phyloP scores from a whole-genome alignment of 345 rosid species.

The Leavenworthia alabamica region DNA sequence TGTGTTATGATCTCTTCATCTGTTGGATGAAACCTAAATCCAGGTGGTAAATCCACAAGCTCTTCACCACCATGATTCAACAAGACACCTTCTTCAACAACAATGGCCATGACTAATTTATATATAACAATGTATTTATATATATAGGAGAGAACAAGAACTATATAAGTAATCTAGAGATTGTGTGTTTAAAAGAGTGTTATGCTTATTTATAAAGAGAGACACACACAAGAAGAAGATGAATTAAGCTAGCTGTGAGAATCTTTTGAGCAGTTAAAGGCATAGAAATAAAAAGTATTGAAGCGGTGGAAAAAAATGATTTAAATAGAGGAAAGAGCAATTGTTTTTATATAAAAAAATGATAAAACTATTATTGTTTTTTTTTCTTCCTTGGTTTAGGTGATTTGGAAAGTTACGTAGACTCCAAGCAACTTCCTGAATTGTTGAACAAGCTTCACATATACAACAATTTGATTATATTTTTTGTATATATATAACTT shows the following conservation, averaged over 20 bases:
- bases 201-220: constrained; percentile 14
- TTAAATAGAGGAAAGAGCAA: constrained; percentile 64
- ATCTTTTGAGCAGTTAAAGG: constrained; percentile 48
- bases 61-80: constrained; percentile 46
- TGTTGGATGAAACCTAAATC: constrained; percentile 93
- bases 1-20: constrained; percentile 78
- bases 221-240: constrained; percentile 13
- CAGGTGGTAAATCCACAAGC: constrained; percentile 70
- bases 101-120: constrained; percentile 39
- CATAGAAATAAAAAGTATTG: constrained; percentile 43
- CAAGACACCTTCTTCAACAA: constrained; percentile 39
- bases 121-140: too few relatives aligned
- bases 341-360: not conserved
- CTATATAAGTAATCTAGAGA: constrained; percentile 14
- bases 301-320: constrained; percentile 24
- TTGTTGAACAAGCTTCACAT: constrained; percentile 45
- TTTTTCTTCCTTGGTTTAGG: constrained; percentile 19
- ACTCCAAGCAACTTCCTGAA: constrained; percentile 57
- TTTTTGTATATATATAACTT: not conserved
- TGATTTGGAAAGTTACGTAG: constrained; percentile 60
- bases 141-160: constrained; percentile 3
- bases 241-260: constrained; percentile 30
- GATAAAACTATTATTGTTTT: constrained; percentile 6
- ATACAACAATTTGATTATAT: constrained; percentile 22
- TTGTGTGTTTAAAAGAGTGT: not conserved